Evolutionary conservation across 129 eudicot genomes (phyloP).

Genomic region (Tanacetum coccineum): DNA sequence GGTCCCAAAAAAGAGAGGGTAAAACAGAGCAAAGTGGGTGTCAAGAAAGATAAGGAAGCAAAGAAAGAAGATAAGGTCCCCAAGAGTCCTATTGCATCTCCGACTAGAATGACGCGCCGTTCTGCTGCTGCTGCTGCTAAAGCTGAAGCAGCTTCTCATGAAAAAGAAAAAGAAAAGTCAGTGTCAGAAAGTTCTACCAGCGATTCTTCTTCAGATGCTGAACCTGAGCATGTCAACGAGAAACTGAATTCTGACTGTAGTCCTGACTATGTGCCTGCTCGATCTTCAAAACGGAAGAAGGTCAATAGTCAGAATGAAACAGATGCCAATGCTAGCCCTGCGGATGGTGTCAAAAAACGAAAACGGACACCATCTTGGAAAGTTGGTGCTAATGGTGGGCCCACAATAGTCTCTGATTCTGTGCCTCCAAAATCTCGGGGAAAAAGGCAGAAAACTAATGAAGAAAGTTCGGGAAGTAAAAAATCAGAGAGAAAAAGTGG

Average conservation of each 20-base stretch:
- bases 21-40: slow-evolving; percentile 31
- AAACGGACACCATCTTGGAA: slow-evolving; percentile 69
- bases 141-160: slow-evolving; percentile 18
- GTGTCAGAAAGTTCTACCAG: slow-evolving; percentile 28
- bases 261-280: too few relatives aligned
- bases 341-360: slow-evolving; percentile 66
- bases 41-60: slow-evolving; percentile 20
- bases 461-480: slow-evolving; percentile 14
- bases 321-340: slow-evolving; percentile 42
- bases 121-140: background rate
- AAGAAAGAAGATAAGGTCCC: slow-evolving; percentile 20
- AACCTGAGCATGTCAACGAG: slow-evolving; percentile 22
- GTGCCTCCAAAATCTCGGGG: slow-evolving; percentile 27
- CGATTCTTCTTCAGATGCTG: background rate
- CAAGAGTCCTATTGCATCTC: slow-evolving; percentile 20
- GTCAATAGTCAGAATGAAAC: slow-evolving; percentile 18
- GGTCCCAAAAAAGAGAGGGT: slow-evolving; percentile 6
- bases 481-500: slow-evolving; percentile 32
- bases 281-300: background rate
- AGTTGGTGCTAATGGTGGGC: slow-evolving; percentile 52
- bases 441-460: background rate
- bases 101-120: slow-evolving; percentile 13
- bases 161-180: slow-evolving; percentile 13
- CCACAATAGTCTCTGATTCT: slow-evolving; percentile 41
- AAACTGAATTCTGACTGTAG: background rate